Percentiles rank a stretch among this genome's conserved stretches.
phyloP scores from a whole-genome alignment of 2,329 filamentous ascomycete genomes.

The Aspergillus pseudotamarii region DNA sequence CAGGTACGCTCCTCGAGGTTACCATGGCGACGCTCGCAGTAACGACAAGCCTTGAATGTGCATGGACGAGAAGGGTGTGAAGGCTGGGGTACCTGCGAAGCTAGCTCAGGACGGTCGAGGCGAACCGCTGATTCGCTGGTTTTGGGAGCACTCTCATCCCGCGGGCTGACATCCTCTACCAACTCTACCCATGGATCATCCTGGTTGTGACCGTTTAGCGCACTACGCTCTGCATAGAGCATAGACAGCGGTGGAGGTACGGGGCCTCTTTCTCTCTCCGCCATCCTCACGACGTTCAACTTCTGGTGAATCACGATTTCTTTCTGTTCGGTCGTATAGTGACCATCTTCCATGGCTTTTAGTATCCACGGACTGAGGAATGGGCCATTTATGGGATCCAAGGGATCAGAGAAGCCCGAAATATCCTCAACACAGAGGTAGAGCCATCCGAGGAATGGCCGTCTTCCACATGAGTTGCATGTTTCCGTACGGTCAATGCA shows the following conservation, averaged over 20 bases:
- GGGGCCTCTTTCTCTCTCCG: slow-evolving; percentile 20
- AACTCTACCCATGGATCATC: not conserved
- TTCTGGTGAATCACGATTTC: slow-evolving; percentile 47
- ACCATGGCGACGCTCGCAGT: slow-evolving; percentile 21
- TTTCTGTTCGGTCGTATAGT: slow-evolving; percentile 48
- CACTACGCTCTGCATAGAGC: slow-evolving; percentile 7
- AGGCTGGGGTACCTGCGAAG: not conserved
- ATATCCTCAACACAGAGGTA: slow-evolving; percentile 72
- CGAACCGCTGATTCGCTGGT: not conserved
- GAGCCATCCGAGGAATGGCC: slow-evolving; percentile 68
- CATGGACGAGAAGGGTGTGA: slow-evolving; percentile 9
- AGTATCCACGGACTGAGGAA: slow-evolving; percentile 44
- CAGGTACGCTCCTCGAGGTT: slow-evolving; percentile 45
- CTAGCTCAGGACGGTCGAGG: not conserved
- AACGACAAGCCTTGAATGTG: slow-evolving; percentile 19
- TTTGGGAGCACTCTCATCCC: not conserved
- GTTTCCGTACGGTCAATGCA: slow-evolving; percentile 47
- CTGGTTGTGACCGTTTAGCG: not conserved
- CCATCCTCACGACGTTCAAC: slow-evolving; percentile 27
- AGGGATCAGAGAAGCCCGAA: slow-evolving; percentile 43
- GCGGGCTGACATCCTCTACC: slow-evolving; percentile 5
- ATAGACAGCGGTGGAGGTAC: not conserved
- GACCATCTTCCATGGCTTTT: slow-evolving; percentile 44
- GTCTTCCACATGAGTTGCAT: slow-evolving; percentile 62
- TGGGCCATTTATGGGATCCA: slow-evolving; percentile 14